Conservation (phyloP, 345 rosid genomes). For the Mallotus nudiflorus region DNA sequence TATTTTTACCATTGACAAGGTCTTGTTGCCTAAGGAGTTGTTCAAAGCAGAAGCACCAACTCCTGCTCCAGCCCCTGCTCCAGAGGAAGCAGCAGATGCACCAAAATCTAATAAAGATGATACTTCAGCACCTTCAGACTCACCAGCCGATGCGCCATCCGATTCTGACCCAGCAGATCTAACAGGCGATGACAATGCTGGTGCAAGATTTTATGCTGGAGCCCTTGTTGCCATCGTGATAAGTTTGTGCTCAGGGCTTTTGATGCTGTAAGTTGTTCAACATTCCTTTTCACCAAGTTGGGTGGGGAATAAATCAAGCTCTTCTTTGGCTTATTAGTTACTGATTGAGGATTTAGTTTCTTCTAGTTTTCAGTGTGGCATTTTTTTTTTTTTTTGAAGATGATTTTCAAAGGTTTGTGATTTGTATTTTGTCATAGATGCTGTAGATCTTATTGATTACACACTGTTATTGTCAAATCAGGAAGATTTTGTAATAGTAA, state of each 20-base stretch:
- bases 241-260: conserved; percentile 44
- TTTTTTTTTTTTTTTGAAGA: not conserved
- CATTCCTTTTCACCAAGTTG: conserved; percentile 16
- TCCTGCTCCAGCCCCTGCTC: conserved; percentile 72
- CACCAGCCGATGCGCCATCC: conserved; percentile 71
- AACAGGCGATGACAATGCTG: conserved; percentile 55
- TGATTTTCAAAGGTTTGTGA: conserved; percentile 14
- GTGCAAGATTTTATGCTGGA: conserved; percentile 38
- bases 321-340: conserved; percentile 17
- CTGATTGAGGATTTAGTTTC: conserved; percentile 5
- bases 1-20: conserved; percentile 63
- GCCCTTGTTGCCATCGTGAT: conserved; percentile 35
- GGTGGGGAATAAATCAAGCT: conserved; percentile 32
- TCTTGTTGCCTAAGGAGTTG: conserved; percentile 74
- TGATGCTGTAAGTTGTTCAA: conserved; percentile 32
- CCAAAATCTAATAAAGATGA: conserved; percentile 50
- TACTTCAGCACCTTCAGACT: conserved; percentile 45
- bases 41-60: conserved; percentile 59
- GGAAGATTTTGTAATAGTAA: conserved; percentile 20
- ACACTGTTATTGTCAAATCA: conserved; percentile 5
- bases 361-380: conserved; percentile 12
- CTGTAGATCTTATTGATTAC: conserved; percentile 19
- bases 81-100: conserved; percentile 57
- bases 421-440: conserved; percentile 15
- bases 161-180: conserved; percentile 48